A percentile compares a stretch with the other conserved stretches of the same genome.
phyloP scores from a whole-genome alignment of 768 basidiomycete species.

The Amanita pallidorosea region DNA sequence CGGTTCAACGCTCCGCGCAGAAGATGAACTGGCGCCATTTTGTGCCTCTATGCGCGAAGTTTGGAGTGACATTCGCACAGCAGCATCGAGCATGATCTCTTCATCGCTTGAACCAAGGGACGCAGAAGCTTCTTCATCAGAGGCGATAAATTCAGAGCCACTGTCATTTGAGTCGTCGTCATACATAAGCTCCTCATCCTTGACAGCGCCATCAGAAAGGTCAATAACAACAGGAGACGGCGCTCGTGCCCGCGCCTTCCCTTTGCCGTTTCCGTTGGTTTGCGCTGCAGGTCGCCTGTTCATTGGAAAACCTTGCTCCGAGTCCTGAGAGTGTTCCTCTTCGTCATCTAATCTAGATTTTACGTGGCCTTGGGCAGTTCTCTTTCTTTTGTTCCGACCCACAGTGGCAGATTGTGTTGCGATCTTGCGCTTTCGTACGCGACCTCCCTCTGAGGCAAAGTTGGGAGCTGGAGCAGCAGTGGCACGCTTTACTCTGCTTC shows the following conservation, averaged over 20 bases:
- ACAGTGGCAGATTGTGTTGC: conserved; percentile 25
- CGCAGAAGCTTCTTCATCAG: conserved; percentile 22
- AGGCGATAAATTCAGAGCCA: conserved; percentile 50
- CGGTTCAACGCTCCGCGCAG: conserved; percentile 21
- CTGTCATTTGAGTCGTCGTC: conserved; percentile 41
- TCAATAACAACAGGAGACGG: conserved; percentile 19
- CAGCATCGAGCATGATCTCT: conserved; percentile 44
- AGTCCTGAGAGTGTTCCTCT: background rate
- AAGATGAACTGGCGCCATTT: conserved; percentile 27
- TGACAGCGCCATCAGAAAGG: conserved; percentile 12
- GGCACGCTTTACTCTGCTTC: conserved; percentile 13
- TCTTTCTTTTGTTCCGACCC: conserved; percentile 8
- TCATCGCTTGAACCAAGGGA: conserved; percentile 30
- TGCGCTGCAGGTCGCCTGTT: conserved; percentile 6
- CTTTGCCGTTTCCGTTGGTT: conserved; percentile 30
- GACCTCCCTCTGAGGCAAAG: conserved; percentile 13
- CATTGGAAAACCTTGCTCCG: background rate
- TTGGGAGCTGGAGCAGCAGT: conserved; percentile 15
- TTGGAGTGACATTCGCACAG: conserved; percentile 43
- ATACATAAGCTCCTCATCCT: conserved; percentile 7
- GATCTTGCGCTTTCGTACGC: conserved; percentile 22
- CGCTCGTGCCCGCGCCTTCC: conserved; percentile 11
- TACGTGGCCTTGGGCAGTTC: conserved; percentile 16
- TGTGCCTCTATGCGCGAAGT: conserved; percentile 12
- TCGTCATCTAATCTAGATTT: background rate